Evolutionary conservation across 331 rosid species (phyloP), one percentile per base, ranked within the genome.

Genomic region (Acacia pycnantha): DNA sequence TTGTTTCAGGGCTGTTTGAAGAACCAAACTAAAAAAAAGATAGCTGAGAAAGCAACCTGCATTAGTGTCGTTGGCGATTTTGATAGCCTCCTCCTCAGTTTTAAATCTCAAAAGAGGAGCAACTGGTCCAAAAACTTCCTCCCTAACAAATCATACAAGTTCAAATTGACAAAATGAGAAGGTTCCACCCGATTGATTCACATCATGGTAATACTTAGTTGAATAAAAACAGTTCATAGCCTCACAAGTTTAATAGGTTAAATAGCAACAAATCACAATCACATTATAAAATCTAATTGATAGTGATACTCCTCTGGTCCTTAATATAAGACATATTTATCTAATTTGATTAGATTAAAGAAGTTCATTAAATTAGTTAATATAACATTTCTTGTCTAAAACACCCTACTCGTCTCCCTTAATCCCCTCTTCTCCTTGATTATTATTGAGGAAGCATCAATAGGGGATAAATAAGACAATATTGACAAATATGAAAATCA

Each of bases 71-170:
- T 93, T 96, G 62, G 99, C 98, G 27, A 96, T 88, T 77, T 53
- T 74, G 72, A 96, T 91, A 66, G 99, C 98, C 50, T 96, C 98
- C 77, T 90, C 97, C 90, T 93, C 98, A 41, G 98, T 92, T 92
- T 84, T 92, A 89, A 96, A 96, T 71, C 81, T 90, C 86, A 92
- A 65, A 61, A 93, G 89, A 82, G 98, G 94, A 19, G 98, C 98
- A 44, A 96, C 98, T 29, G 98, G 99, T 80, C 99, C 99, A 88
- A 96, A 96, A 82, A 84, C 91, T 88, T 96, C 99, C 88, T 93
- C 97, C 77, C 99, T 96, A 74, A 84, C 33, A 88, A 82, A 85
- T 77, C 50, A 74, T 43, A 29, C 11, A 68, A 76, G 73, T 27
- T 70, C 77, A 78, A 64, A 27, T 59, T 58, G 54, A 33, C 31